A percentile compares a stretch with the other conserved stretches of the same genome.
phyloP scores from a whole-genome alignment of 1,284 basidiomycete species.

The Cutaneotrichosporon sp. region DNA sequence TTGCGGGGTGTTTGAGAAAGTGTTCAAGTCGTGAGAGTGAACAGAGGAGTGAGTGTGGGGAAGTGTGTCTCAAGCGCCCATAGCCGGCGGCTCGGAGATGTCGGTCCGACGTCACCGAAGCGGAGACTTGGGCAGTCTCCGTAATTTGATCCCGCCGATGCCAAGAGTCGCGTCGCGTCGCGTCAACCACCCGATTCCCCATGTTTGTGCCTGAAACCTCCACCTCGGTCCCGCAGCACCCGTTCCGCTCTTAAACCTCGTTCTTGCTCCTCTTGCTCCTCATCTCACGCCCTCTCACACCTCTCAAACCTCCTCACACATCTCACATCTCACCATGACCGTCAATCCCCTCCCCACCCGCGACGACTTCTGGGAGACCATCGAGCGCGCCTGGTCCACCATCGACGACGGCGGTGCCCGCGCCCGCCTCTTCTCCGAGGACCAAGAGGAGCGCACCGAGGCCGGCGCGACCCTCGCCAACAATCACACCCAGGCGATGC shows the following conservation, averaged over 20 bases:
- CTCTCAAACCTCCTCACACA: no score
- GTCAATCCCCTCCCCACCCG: not conserved
- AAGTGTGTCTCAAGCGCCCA: not conserved
- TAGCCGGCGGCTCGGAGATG: not conserved
- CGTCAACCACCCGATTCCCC: no score
- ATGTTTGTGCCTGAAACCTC: no score
- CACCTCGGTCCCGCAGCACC: not conserved
- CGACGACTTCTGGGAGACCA: constrained; percentile 3
- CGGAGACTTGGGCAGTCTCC: not conserved
- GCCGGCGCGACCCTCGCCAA: not conserved
- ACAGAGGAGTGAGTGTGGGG: no score
- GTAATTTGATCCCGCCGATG: not conserved
- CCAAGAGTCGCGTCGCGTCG: not conserved
- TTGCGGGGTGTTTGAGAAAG: not conserved
- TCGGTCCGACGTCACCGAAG: no score
- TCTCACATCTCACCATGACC: not conserved
- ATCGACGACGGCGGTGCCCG: not conserved
- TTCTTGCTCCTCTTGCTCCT: no score
- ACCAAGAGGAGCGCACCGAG: no score
- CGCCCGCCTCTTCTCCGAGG: not conserved
- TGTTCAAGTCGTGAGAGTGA: no score
- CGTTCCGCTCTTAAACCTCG: not conserved
- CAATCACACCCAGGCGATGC: not conserved
- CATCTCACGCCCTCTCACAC: no score
- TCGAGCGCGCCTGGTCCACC: constrained; percentile 1